These are phyloP conservation scores for Dioszegia hungarica DNA, from an alignment of 768 basidiomycete species.

Conservation along the genomic window DNA sequence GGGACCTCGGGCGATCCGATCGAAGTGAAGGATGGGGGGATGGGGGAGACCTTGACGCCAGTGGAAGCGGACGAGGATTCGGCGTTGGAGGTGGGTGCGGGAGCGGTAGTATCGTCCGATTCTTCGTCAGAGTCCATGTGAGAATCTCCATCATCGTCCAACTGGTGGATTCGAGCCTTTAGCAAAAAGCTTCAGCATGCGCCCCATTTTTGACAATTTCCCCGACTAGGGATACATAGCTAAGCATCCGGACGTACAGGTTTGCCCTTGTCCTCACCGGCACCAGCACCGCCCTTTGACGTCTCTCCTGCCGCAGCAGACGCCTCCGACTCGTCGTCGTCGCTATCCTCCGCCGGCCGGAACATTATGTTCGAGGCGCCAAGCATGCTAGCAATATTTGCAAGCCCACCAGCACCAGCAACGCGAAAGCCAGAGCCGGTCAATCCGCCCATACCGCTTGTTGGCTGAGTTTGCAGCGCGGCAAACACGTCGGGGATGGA, in stretches of 20 bases:
- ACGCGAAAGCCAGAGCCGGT: constrained; percentile 46
- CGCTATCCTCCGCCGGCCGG: constrained; percentile 56
- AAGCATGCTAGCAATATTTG: constrained; percentile 58
- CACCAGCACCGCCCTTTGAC: neutral
- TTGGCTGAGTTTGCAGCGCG: constrained; percentile 16
- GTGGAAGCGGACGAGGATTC: neutral
- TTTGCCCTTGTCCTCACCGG: neutral
- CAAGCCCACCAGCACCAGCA: constrained; percentile 50
- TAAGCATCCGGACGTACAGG: neutral
- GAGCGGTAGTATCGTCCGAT: constrained; percentile 28
- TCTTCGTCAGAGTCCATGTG: constrained; percentile 40
- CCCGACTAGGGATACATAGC: no score
- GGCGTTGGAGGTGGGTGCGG: neutral
- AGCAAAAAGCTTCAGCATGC: neutral
- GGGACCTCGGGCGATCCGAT: constrained; percentile 38
- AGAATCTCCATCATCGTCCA: constrained; percentile 44
- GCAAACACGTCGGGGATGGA: constrained; percentile 63
- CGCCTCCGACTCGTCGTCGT: constrained; percentile 57
- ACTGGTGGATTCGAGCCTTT: neutral
- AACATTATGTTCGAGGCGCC: constrained; percentile 65
- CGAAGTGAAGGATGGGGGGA: constrained; percentile 33
- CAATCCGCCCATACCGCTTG: constrained; percentile 5
- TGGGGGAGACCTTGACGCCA: constrained; percentile 10
- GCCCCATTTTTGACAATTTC: no score
- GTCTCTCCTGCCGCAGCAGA: no score